Percentiles rank a stretch among this genome's conserved stretches.
Evolutionary conservation across 2,329 filamentous ascomycete species (phyloP).

Genomic region (Pseudogymnoascus sp.): DNA sequence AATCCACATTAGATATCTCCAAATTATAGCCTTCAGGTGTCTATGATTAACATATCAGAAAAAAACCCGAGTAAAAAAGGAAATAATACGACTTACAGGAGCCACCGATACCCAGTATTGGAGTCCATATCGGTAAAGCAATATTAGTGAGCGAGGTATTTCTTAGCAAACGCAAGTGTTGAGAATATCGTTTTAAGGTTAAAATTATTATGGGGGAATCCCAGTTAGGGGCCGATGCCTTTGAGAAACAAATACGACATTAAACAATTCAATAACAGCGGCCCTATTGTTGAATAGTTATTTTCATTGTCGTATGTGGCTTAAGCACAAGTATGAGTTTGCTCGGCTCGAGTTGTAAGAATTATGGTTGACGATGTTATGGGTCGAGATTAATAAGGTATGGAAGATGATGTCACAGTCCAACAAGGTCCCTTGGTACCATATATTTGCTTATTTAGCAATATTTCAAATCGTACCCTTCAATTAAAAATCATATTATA

Average conservation of each 20-base stretch:
- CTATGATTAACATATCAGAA: not conserved
- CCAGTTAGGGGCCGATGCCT: not conserved
- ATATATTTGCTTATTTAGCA: not conserved
- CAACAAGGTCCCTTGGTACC: not conserved
- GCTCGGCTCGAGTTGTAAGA: not conserved
- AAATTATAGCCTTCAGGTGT: constrained; percentile 29
- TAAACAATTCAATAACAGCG: not conserved
- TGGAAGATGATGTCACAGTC: not conserved
- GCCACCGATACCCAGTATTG: not conserved
- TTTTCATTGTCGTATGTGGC: not conserved
- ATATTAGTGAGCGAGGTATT: not conserved
- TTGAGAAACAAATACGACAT: not conserved
- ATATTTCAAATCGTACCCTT: not conserved
- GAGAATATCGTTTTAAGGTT: too few species aligned
- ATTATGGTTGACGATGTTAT: not conserved
- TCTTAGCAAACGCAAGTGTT: not conserved
- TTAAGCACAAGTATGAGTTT: not conserved
- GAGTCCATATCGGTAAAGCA: not conserved
- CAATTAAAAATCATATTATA: not conserved
- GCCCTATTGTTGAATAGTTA: not conserved
- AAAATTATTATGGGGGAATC: not conserved
- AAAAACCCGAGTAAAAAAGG: not conserved
- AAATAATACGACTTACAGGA: not conserved
- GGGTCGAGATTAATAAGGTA: not conserved
- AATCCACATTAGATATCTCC: constrained; percentile 31